Conservation (phyloP, 108 stramenopile species). For the Conticribra weissflogii region DNA sequence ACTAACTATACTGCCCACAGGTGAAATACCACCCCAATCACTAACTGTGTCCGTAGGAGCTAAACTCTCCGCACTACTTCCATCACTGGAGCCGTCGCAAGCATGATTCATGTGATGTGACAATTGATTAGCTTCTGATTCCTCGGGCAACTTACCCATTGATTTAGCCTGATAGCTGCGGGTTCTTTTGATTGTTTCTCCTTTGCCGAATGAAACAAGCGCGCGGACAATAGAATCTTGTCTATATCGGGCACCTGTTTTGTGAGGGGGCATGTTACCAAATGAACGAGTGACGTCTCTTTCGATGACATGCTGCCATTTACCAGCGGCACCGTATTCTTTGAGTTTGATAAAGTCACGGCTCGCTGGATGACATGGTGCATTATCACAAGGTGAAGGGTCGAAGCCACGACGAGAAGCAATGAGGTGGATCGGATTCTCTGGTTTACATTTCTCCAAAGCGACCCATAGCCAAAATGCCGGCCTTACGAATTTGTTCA, state of each 20-base stretch:
- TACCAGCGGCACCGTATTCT: slow-evolving; percentile 59
- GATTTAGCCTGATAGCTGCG: slow-evolving; percentile 49
- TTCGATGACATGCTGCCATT: slow-evolving; percentile 84
- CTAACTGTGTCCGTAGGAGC: slow-evolving; percentile 82
- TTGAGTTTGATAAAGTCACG: slow-evolving; percentile 49
- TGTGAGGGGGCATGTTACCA: slow-evolving; percentile 91
- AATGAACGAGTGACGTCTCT: slow-evolving; percentile 82
- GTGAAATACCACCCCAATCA: slow-evolving; percentile 85
- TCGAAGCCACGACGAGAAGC: slow-evolving; percentile 24
- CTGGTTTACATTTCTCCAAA: slow-evolving; percentile 60
- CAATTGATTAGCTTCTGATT: slow-evolving; percentile 40
- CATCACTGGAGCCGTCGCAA: slow-evolving; percentile 39
- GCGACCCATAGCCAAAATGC: slow-evolving; percentile 89
- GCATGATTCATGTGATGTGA: slow-evolving; percentile 32
- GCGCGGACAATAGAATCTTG: slow-evolving; percentile 87
- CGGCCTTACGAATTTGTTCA: slow-evolving; percentile 76
- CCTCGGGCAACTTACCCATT: slow-evolving; percentile 68
- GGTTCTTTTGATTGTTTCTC: slow-evolving; percentile 65
- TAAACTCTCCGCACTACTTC: slow-evolving; percentile 54
- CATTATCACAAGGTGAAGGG: not conserved
- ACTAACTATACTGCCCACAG: slow-evolving; percentile 65
- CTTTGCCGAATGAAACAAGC: slow-evolving; percentile 82
- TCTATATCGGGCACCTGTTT: slow-evolving; percentile 68
- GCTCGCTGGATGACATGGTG: not conserved
- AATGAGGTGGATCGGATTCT: slow-evolving; percentile 41